Base-by-base conservation (phyloP, 345 rosid genomes). In the Cardamine occulta region DNA sequence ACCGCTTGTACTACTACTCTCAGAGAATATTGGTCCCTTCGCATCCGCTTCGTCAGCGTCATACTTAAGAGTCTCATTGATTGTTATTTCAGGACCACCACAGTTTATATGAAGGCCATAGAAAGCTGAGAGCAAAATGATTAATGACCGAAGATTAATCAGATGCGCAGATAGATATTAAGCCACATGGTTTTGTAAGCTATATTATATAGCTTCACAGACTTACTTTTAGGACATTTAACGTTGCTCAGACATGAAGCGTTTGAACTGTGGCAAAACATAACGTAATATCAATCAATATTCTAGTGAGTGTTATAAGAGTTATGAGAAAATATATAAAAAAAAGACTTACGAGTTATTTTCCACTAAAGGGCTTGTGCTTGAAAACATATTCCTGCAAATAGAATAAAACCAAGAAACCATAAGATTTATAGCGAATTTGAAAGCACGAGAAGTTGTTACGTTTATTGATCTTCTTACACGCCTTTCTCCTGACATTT, bases 91-190 rank as follows among this genome's bases (percentile, higher is more conserved):
- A 35, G 37, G 42, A 74, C 90, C 96, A 58, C 93, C 96, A 63
- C 91, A 80, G 76, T 90, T 88, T 72, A 90, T 81, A 52, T 81
- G 72, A 10, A 87, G 83, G 37, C 86, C 86, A 42, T 78, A 80
- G 52, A 75, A 73, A 76, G 78, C 93, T 88, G 86, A 17, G 31
- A 66, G 60, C 53, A 72, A 19, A 26, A 65, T 29, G 15, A 17
- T 45, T 8, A 18, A 57, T 18, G 29, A 66, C 52, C 24, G 4
- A 61, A 11, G 48, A 49, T 17, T 8, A 52, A 60, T 66, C 44
- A 60, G 64, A 66, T 65, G 5, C 12, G 10, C 5, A 7, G 18
- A 19, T 23, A 8, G 13, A 70, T 42, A 1, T 42, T 66, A 23
- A 28, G 15, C 7, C 5, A 59, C 32, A 66, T 64, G 49, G 48